Conservation (phyloP, 768 basidiomycete species). For the Kwoniella sp. region DNA sequence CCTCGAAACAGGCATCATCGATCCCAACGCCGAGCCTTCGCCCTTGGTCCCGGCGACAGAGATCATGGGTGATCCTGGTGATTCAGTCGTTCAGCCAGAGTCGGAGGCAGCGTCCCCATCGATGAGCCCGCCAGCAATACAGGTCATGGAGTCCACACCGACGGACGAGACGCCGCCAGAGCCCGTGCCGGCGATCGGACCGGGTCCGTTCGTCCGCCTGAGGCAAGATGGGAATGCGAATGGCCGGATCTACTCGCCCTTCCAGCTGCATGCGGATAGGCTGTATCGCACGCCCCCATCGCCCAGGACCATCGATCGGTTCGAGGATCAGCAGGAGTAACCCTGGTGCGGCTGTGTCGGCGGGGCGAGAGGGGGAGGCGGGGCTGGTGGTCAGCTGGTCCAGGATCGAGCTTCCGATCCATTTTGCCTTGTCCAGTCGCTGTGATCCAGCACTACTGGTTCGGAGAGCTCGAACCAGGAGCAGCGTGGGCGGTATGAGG, state of each 20-base stretch:
- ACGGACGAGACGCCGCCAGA: not conserved
- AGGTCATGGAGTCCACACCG: not conserved
- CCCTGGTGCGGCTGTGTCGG: too few species aligned
- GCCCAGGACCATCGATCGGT: constrained; percentile 18
- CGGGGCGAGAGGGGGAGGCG: too few species aligned
- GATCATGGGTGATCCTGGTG: not conserved
- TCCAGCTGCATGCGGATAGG: constrained; percentile 25
- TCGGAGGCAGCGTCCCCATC: not conserved
- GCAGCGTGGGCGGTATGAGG: too few species aligned
- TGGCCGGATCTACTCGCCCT: constrained; percentile 17
- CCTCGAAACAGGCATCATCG: constrained; percentile 23
- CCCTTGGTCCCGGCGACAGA: not conserved
- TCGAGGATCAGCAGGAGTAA: constrained; percentile 3
- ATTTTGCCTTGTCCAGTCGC: too few species aligned
- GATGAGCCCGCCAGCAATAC: not conserved
- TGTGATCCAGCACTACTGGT: too few species aligned
- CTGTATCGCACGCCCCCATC: constrained; percentile 30
- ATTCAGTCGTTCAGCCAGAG: not conserved
- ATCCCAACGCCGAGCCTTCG: not conserved
- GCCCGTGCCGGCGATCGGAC: too few species aligned
- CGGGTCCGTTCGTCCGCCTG: too few species aligned
- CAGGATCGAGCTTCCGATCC: too few species aligned
- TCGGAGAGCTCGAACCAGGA: not conserved
- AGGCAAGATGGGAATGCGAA: not conserved
- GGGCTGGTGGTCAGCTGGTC: too few species aligned